These are phyloP conservation scores for Teratosphaeria nubilosa DNA, from an alignment of 2,329 filamentous ascomycete species.

Conservation along the genomic window DNA sequence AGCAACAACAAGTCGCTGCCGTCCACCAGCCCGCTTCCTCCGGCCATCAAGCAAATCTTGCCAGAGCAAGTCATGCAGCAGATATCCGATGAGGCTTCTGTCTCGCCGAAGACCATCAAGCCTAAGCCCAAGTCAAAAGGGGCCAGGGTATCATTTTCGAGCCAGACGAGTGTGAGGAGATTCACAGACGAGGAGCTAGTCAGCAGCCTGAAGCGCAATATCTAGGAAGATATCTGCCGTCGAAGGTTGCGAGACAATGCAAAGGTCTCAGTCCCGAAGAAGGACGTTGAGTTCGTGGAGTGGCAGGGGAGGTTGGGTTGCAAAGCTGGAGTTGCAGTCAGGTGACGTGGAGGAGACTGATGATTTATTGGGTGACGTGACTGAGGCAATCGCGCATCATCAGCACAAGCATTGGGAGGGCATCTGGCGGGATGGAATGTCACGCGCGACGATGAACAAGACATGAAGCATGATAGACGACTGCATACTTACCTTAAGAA, in stretches of 20 bases:
- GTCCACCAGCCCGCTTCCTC: not conserved
- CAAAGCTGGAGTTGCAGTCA: not conserved
- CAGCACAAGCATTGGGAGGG: not conserved
- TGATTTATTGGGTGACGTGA: not conserved
- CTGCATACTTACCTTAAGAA: too few relatives aligned
- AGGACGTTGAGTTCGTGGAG: not conserved
- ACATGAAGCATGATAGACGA: not conserved
- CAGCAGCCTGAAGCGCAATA: not conserved
- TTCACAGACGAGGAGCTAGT: not conserved
- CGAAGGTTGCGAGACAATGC: not conserved
- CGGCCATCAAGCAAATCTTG: not conserved
- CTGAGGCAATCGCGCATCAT: not conserved
- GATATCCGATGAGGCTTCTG: not conserved
- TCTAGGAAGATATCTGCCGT: not conserved
- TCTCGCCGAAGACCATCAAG: not conserved
- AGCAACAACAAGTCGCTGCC: not conserved
- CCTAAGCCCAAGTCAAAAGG: not conserved
- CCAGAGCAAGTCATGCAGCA: not conserved
- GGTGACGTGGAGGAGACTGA: not conserved
- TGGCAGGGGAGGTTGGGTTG: not conserved
- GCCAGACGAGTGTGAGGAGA: not conserved
- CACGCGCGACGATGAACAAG: not conserved
- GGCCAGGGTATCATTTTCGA: not conserved
- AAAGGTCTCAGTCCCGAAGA: not conserved
- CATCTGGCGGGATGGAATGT: not conserved